These are phyloP conservation scores for Suillus discolor DNA, from an alignment of 768 basidiomycete species.

Conservation along the genomic window DNA sequence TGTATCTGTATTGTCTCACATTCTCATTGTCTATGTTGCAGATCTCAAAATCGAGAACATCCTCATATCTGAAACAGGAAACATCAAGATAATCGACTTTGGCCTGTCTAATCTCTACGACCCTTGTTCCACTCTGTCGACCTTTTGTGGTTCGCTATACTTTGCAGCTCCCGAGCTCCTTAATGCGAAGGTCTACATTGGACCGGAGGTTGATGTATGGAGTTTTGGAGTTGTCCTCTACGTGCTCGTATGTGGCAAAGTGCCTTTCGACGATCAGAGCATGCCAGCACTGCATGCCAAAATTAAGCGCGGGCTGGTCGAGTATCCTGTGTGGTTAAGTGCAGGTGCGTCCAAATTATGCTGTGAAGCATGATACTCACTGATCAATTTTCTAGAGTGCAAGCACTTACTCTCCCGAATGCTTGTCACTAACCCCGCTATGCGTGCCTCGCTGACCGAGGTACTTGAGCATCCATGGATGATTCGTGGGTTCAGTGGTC, in stretches of 20 bases:
- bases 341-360: constrained; percentile 58
- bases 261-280: constrained; percentile 98
- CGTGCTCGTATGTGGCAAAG: constrained; percentile 97
- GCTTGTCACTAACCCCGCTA: constrained; percentile 92
- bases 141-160: constrained; percentile 97
- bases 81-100: constrained; percentile 99
- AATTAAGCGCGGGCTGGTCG: constrained; percentile 96
- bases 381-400: constrained; percentile 66
- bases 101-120: constrained; percentile 96
- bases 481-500: constrained; percentile 78
- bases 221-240: constrained; percentile 98
- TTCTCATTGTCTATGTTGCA: constrained; percentile 14
- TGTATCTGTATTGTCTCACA: constrained; percentile 14
- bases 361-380: constrained; percentile 6
- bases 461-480: constrained; percentile 93
- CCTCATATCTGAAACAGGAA: constrained; percentile 96
- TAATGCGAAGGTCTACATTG: constrained; percentile 95
- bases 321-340: constrained; percentile 97
- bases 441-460: constrained; percentile 81
- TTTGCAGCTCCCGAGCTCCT: constrained; percentile 98
- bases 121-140: constrained; percentile 78
- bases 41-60: constrained; percentile 99
- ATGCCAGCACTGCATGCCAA: constrained; percentile 99
- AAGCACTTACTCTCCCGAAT: constrained; percentile 91
- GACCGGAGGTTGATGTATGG: constrained; percentile 99